A percentile compares a stretch with the other conserved stretches of the same genome.
Conservation (phyloP, 2,329 filamentous ascomycete species). For the Paecilomyces variotii region DNA sequence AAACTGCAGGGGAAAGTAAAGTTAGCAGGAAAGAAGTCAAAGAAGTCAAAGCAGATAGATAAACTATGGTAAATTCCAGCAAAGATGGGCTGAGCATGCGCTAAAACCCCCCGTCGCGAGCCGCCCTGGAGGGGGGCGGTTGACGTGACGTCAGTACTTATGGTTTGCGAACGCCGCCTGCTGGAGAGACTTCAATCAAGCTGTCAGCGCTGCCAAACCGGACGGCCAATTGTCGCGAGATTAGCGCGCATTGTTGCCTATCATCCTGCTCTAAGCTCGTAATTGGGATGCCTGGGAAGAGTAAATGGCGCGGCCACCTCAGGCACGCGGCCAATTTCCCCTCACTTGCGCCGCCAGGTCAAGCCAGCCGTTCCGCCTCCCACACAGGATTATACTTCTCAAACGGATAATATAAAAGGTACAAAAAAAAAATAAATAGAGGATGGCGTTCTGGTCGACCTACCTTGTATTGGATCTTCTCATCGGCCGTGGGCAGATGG, state of each 20-base stretch:
- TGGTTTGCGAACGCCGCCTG: background rate
- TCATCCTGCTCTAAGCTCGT: background rate
- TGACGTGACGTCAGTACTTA: background rate
- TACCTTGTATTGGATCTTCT: slow-evolving; percentile 95
- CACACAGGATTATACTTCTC: background rate
- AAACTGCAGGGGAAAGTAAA: slow-evolving; percentile 53
- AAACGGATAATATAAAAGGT: slow-evolving; percentile 1
- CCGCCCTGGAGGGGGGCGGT: background rate
- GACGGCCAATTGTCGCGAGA: background rate
- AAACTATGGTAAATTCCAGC: background rate
- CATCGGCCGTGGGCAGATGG: slow-evolving; percentile 53
- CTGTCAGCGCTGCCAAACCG: background rate
- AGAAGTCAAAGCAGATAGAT: background rate
- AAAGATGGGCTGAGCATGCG: background rate
- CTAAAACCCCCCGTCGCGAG: background rate
- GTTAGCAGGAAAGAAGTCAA: slow-evolving; percentile 4
- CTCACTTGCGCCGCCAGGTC: background rate
- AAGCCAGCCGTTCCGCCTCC: background rate
- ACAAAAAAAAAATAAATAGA: slow-evolving; percentile 3
- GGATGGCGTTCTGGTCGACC: slow-evolving; percentile 19
- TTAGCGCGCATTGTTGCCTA: background rate
- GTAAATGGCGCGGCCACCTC: background rate
- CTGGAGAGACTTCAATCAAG: background rate
- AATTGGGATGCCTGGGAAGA: background rate
- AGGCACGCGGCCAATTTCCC: background rate